These are phyloP conservation scores for Colletotrichum trifolii DNA, from an alignment of 2,329 filamentous ascomycete species.

Conservation along the genomic window DNA sequence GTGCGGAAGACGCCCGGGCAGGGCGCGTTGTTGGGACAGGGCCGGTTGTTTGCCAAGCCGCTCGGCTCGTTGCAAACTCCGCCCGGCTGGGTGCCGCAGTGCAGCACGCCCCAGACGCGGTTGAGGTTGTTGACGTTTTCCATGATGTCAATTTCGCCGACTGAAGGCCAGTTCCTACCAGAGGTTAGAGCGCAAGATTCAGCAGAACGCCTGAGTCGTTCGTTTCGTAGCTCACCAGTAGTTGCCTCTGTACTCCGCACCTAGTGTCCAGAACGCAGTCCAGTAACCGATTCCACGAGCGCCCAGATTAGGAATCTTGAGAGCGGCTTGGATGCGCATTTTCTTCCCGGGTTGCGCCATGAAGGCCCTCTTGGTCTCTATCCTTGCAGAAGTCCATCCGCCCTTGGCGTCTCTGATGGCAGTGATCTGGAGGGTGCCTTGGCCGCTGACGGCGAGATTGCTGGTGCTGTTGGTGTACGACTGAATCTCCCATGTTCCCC, in stretches of 20 bases:
- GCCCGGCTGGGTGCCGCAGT: constrained; percentile 59
- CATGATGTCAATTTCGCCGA: constrained; percentile 68
- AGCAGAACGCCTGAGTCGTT: constrained; percentile 54
- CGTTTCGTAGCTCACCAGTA: constrained; percentile 41
- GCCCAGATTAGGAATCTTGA: constrained; percentile 45
- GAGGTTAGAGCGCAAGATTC: constrained; percentile 61
- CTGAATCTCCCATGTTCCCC: constrained; percentile 61
- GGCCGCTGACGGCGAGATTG: constrained; percentile 62
- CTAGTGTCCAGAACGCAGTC: constrained; percentile 60
- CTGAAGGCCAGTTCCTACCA: constrained; percentile 50
- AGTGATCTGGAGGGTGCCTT: constrained; percentile 56
- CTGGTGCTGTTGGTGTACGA: constrained; percentile 53
- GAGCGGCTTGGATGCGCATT: constrained; percentile 49
- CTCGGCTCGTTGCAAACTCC: constrained; percentile 63
- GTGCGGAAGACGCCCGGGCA: constrained; percentile 42
- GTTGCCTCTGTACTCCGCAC: constrained; percentile 49
- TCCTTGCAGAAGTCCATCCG: constrained; percentile 57
- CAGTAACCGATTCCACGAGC: constrained; percentile 50
- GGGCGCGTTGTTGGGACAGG: not conserved
- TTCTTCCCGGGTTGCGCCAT: constrained; percentile 45
- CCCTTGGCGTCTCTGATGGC: constrained; percentile 51
- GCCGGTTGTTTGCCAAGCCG: constrained; percentile 47
- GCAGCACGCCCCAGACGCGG: constrained; percentile 60
- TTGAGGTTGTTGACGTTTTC: constrained; percentile 73
- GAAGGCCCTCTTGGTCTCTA: constrained; percentile 52